Conservation (phyloP, 768 basidiomycete genomes). For the Tricholoma bakamatsutake region DNA sequence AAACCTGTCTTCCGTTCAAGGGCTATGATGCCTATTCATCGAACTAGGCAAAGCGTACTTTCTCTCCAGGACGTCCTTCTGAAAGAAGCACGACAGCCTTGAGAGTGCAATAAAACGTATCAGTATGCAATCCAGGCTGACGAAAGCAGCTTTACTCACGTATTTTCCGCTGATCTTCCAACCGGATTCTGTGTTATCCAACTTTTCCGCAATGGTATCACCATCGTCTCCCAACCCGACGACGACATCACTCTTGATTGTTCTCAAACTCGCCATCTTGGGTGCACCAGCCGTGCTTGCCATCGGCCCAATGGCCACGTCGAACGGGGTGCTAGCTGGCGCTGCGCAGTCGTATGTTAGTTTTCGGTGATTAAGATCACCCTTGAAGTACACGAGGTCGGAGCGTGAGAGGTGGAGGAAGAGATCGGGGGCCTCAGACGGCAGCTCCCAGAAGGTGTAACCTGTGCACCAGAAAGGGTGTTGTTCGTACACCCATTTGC, state of each 20-base stretch:
- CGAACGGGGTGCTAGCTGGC: slow-evolving; percentile 83
- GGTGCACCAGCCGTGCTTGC: slow-evolving; percentile 86
- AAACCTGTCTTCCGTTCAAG: too few species aligned
- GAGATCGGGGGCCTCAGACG: slow-evolving; percentile 79
- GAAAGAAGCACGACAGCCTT: slow-evolving; percentile 86
- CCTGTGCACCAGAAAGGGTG: slow-evolving; percentile 97
- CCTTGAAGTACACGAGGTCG: slow-evolving; percentile 92
- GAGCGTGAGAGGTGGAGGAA: slow-evolving; percentile 89
- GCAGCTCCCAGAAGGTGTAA: slow-evolving; percentile 88
- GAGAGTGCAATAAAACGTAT: slow-evolving; percentile 1
- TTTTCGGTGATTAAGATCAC: slow-evolving; percentile 91
- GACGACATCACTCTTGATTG: slow-evolving; percentile 94
- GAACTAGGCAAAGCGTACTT: slow-evolving; percentile 63
- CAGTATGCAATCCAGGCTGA: not conserved
- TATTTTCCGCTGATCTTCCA: slow-evolving; percentile 99
- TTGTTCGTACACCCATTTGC: slow-evolving; percentile 92
- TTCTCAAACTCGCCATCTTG: slow-evolving; percentile 78
- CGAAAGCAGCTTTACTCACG: slow-evolving; percentile 42
- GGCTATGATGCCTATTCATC: not conserved
- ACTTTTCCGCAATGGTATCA: slow-evolving; percentile 63
- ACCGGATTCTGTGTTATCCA: slow-evolving; percentile 84
- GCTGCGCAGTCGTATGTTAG: slow-evolving; percentile 84
- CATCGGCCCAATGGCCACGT: slow-evolving; percentile 88
- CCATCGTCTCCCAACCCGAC: slow-evolving; percentile 73
- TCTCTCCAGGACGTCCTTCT: slow-evolving; percentile 85